Conservation (phyloP, 2,329 filamentous ascomycete genomes). For the Colletotrichum australisinense region DNA sequence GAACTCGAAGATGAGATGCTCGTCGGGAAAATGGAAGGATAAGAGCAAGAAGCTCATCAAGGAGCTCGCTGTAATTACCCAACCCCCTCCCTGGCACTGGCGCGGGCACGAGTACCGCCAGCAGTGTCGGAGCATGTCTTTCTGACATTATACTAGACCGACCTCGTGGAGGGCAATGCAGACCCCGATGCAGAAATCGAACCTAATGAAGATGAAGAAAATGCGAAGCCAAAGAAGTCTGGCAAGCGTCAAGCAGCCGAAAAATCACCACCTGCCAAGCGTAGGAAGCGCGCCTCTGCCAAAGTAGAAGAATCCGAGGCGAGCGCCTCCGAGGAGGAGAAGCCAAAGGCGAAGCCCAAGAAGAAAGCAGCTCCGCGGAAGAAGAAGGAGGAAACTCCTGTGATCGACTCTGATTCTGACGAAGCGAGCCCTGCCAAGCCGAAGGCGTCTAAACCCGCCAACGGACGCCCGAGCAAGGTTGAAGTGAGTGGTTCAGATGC, state of each 20-base stretch:
- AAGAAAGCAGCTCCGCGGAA: constrained; percentile 40
- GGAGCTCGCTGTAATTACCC: constrained; percentile 60
- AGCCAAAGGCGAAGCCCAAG: constrained; percentile 38
- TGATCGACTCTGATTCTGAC: constrained; percentile 43
- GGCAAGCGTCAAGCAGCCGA: constrained; percentile 50
- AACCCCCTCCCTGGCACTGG: background rate
- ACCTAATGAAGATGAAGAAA: constrained; percentile 10
- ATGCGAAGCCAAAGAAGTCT: constrained; percentile 42
- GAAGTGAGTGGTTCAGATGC: constrained; percentile 32
- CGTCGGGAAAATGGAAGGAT: constrained; percentile 63
- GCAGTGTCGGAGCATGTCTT: background rate
- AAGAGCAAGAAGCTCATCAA: constrained; percentile 70
- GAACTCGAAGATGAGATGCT: constrained; percentile 64
- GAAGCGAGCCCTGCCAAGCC: constrained; percentile 39
- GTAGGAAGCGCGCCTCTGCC: constrained; percentile 49
- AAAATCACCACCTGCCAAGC: constrained; percentile 50
- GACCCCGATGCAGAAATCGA: background rate
- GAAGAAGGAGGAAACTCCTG: constrained; percentile 42
- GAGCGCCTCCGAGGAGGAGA: constrained; percentile 39
- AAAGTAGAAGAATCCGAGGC: constrained; percentile 45
- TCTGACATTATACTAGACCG: constrained; percentile 10
- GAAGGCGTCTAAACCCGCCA: constrained; percentile 35
- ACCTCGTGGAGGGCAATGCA: constrained; percentile 7
- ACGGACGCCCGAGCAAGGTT: constrained; percentile 11
- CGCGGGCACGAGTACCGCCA: background rate